Percentiles rank a stretch among this genome's conserved stretches.
Conservation (phyloP, 177 flowering plant genomes). For the Vitis hybrid region DNA sequence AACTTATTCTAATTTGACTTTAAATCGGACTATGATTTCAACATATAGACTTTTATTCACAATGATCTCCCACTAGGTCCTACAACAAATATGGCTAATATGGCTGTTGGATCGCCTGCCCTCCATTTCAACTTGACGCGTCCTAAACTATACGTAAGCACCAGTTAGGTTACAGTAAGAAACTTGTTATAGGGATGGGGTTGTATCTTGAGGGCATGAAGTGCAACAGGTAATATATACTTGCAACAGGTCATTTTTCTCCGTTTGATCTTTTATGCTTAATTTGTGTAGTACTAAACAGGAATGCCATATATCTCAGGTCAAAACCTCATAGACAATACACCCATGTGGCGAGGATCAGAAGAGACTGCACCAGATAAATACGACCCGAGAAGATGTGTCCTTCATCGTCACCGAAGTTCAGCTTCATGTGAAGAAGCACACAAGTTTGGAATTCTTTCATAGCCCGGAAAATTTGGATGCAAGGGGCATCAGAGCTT, state of each 20-base stretch:
- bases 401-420: slow-evolving; percentile 79
- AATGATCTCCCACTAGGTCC: slow-evolving; percentile 71
- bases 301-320: slow-evolving; percentile 30
- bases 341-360: slow-evolving; percentile 49
- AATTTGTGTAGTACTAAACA: too few relatives aligned
- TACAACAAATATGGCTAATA: slow-evolving; percentile 22
- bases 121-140: slow-evolving; percentile 68
- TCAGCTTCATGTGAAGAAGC: slow-evolving; percentile 61
- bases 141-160: slow-evolving; percentile 73
- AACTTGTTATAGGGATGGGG: slow-evolving; percentile 83
- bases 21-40: too few relatives aligned
- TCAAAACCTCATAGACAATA: slow-evolving; percentile 33
- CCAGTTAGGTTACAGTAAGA: slow-evolving; percentile 47
- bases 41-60: slow-evolving; percentile 77
- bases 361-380: slow-evolving; percentile 57
- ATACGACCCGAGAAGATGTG: slow-evolving; percentile 26
- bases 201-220: slow-evolving; percentile 79
- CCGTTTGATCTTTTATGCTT: not conserved
- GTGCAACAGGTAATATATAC: slow-evolving; percentile 47
- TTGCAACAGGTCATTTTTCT: not conserved
- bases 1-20: too few relatives aligned
- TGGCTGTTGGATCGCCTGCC: slow-evolving; percentile 38
- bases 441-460: slow-evolving; percentile 29
- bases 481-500: slow-evolving; percentile 46
- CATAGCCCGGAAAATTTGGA: slow-evolving; percentile 48